Base-by-base conservation (phyloP, 305 asterid genomes). In the Stenogyne calaminthoides region DNA sequence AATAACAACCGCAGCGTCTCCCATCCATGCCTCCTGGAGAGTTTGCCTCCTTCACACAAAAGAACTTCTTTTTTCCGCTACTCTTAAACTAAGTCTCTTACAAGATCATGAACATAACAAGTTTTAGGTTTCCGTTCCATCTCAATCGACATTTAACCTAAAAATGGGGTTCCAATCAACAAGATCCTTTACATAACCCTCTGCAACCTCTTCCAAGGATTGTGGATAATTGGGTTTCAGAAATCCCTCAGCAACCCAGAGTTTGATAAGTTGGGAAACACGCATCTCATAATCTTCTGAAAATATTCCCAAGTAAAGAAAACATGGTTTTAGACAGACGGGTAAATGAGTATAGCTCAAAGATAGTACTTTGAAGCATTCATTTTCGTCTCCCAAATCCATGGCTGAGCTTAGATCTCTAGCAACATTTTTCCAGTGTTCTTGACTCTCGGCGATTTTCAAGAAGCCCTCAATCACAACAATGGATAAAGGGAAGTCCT, bases 161-260 rank as follows among this genome's bases (percentile, higher is more conserved):
- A 22, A 22, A 10, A 66, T 19, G 10, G 66, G 73, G 56, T 74
- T 66, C 27, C 77, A 54, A 1, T 64, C 65, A 22, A 64, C 40
- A 2, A 64, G 71, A 73, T 52, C 71, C 1, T 39, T 5, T 8
- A 73, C 5, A 57, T 40, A 64, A 47, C 16, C 64, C 57, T 63
- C 54, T 4, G 77, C 71, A 20, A 55, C 12, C 1, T 52, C 34
- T 32, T 54, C 77, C 16, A 5, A 22, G 32, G 25, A 7, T 29
- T 49, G 37, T 29, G 20, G 15, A 3, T 7, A n/a, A 0, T 25
- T 18, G 9, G 22, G 65, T 27, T 49, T 73, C 7, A 73, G 3
- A 18, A 73, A 63, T 32, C 77, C 72, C 20, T 63, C 71, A 1
- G 64, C 77, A 16, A 25, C 11, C 77, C 77, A 73, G 2, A 64